Evolutionary conservation across 2,329 filamentous ascomycete genomes (phyloP).

Genomic region (Dactylellina drechsleri): DNA sequence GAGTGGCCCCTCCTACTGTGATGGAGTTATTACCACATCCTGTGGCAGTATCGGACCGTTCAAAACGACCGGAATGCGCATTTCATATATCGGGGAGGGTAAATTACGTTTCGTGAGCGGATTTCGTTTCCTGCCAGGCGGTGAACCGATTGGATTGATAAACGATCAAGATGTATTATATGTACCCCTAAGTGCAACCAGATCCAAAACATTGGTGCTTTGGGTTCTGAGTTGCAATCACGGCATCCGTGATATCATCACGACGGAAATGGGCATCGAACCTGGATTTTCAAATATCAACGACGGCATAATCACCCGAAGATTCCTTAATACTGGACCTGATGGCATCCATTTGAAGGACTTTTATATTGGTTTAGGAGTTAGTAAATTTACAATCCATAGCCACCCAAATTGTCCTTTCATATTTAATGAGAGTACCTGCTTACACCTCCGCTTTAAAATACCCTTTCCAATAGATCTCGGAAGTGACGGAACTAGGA

Average conservation of each 20-base stretch:
- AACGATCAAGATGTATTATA: conserved; percentile 19
- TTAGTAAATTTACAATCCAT: not conserved
- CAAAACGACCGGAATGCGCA: conserved; percentile 2
- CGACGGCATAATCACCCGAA: conserved; percentile 14
- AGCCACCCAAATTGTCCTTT: no score
- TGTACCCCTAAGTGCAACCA: not conserved
- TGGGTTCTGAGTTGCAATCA: conserved; percentile 25
- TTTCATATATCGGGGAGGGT: conserved; percentile 27
- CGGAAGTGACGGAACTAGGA: conserved; percentile 17
- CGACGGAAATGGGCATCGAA: not conserved
- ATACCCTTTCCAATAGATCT: conserved; percentile 7
- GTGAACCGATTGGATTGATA: conserved; percentile 21
- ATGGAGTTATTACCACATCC: conserved; percentile 9
- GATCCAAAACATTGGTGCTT: not conserved
- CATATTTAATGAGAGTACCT: no score
- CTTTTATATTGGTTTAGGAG: conserved; percentile 16
- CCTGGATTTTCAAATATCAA: not conserved
- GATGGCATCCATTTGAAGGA: conserved; percentile 13
- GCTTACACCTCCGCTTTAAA: not conserved
- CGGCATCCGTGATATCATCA: conserved; percentile 16
- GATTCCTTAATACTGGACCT: not conserved
- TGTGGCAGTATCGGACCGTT: conserved; percentile 9
- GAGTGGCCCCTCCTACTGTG: not conserved
- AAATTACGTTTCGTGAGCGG: conserved; percentile 38
- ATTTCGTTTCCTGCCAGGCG: conserved; percentile 27